Conservation (phyloP, 306 rosid genomes). For the Medicago arabica region DNA sequence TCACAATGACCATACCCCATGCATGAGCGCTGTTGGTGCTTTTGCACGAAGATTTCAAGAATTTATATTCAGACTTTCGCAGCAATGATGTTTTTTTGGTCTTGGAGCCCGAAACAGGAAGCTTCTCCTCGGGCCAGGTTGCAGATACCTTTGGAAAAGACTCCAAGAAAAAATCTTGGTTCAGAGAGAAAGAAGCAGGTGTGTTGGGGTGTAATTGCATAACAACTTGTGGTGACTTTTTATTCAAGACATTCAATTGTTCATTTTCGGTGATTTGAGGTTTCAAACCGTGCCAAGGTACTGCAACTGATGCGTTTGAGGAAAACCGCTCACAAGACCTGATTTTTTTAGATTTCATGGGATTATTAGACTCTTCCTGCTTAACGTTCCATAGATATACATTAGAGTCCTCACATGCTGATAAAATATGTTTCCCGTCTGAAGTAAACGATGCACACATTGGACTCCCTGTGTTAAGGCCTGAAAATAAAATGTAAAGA, state of each 20-base stretch:
- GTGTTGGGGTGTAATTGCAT: conserved; percentile 45
- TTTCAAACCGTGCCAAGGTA: conserved; percentile 67
- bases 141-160: conserved; percentile 89
- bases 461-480: conserved; percentile 63
- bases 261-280: conserved; percentile 46
- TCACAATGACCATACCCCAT: conserved; percentile 96
- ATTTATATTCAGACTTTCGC: conserved; percentile 75
- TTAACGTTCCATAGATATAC: conserved; percentile 80
- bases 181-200: conserved; percentile 66
- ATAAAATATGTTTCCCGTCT: conserved; percentile 90
- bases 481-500: conserved; percentile 52
- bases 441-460: conserved; percentile 76
- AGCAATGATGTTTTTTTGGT: conserved; percentile 52
- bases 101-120: conserved; percentile 66
- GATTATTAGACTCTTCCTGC: conserved; percentile 44
- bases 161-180: conserved; percentile 72
- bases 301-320: conserved; percentile 61
- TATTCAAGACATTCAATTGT: conserved; percentile 46
- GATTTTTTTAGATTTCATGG: conserved; percentile 48
- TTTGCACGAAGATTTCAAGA: conserved; percentile 80
- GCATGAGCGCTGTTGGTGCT: conserved; percentile 72
- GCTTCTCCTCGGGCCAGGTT: conserved; percentile 99
- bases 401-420: conserved; percentile 87
- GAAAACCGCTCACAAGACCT: conserved; percentile 58
- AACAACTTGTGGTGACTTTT: conserved; percentile 44